Base-by-base conservation (phyloP, 2,329 filamentous ascomycete species). In the Emmonsia crescens region DNA sequence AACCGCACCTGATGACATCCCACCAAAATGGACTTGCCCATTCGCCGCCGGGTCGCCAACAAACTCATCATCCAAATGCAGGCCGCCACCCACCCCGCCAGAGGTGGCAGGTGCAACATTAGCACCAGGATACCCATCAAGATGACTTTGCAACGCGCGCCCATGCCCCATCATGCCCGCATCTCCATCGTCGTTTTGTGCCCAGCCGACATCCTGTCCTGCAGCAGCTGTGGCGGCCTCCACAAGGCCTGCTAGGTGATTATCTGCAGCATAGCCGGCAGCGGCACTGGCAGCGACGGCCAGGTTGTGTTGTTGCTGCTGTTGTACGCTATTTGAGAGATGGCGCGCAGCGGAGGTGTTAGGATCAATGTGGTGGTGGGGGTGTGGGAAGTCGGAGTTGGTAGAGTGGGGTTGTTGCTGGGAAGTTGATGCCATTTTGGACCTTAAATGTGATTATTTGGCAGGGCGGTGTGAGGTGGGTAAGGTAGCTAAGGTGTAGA, bases 191-290 rank as follows among this genome's bases (percentile, higher is more conserved):
- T 65, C 61, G 16, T 59, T 58, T 36, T 66, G 64, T 10, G 62
- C 61, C 64, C 68, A 70, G 61, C 65, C 66, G 40, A 62, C 64
- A 59, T 66, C 66, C 38, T 68, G 65, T n/a, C 67, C 70, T 12
- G 76, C 77, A 38, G 76, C 76, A 1, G 76, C 77, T 2, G 77
- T 78, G 2, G 77, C 77, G 36, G 76, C 77, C 65, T 79, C 74
- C 6, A 79, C 76, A 40, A 79, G 65, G 3, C 76, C 77, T 4
- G 77, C 77, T 16, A 79, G 70, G 60, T 79, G 77, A 57, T 75
- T 76, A 57, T 78, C 76, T 46, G 69, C 75, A 40, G 60, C 55
- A 21, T 52, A 58, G 27, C 40, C 57, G 42, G 61, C 57, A 16
- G 56, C 55, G 9, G 60, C 31, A n/a, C 36, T 48, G 12, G 61